A percentile compares a stretch with the other conserved stretches of the same genome.
phyloP scores from a whole-genome alignment of 2,329 filamentous ascomycete genomes.

The Cladophialophora carrionii region DNA sequence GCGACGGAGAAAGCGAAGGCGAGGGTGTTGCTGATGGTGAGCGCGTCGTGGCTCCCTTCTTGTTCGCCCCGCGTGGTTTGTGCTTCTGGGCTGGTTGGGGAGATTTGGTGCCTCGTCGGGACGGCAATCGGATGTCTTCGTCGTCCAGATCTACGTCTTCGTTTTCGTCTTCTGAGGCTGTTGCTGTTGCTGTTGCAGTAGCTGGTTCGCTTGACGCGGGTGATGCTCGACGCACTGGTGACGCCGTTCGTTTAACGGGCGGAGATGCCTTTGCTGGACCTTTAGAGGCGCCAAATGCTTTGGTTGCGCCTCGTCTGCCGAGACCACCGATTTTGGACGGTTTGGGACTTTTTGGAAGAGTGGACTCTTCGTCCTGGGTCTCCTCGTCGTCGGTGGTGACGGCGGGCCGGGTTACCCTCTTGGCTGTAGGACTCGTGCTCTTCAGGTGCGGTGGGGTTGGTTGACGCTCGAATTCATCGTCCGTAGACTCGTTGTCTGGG shows the following conservation, averaged over 20 bases:
- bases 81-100: not conserved
- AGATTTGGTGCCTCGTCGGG: not conserved
- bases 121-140: constrained; percentile 18
- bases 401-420: not conserved
- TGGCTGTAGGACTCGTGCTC: not conserved
- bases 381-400: constrained; percentile 13
- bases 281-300: constrained; percentile 21
- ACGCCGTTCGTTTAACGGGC: not conserved
- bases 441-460: constrained; percentile 30
- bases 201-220: constrained; percentile 18
- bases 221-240: constrained; percentile 14
- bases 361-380: constrained; percentile 20
- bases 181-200: constrained; percentile 24
- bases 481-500: constrained; percentile 18
- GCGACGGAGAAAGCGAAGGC: constrained; percentile 1
- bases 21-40: constrained; percentile 18
- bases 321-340: constrained; percentile 19
- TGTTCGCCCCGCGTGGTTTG: constrained; percentile 15
- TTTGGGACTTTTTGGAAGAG: constrained; percentile 15
- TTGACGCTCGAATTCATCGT: constrained; percentile 37
- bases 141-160: not conserved
- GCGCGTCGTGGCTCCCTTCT: constrained; percentile 31
- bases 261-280: constrained; percentile 3
- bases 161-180: constrained; percentile 22
- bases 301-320: constrained; percentile 26